Evolutionary conservation across 768 basidiomycete genomes (phyloP).

Genomic region (Lactifluus volemus): DNA sequence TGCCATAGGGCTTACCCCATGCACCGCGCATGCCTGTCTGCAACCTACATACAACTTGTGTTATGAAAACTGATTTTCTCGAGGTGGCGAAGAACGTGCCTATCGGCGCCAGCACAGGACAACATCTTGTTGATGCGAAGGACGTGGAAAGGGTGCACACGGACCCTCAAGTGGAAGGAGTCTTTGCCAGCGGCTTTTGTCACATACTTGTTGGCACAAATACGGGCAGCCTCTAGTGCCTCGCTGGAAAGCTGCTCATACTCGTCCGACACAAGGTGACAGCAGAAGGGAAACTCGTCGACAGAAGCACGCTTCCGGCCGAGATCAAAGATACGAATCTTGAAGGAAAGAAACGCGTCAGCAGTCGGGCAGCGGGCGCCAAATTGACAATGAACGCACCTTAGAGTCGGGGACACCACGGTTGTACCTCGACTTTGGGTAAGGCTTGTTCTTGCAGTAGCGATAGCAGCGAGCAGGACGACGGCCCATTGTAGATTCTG

Average conservation of each 20-base stretch:
- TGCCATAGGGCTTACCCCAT: slow-evolving; percentile 98
- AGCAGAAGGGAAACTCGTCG: slow-evolving; percentile 97
- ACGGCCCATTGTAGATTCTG: slow-evolving; percentile 64
- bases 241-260: slow-evolving; percentile 95
- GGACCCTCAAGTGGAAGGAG: slow-evolving; percentile 96
- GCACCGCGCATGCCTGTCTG: slow-evolving; percentile 99
- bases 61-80: background rate
- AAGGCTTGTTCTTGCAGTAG: slow-evolving; percentile 99
- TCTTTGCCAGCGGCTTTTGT: slow-evolving; percentile 98
- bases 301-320: slow-evolving; percentile 94
- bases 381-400: slow-evolving; percentile 34
- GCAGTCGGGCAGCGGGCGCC: background rate
- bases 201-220: slow-evolving; percentile 99
- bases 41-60: slow-evolving; percentile 38
- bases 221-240: slow-evolving; percentile 96
- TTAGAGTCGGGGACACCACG: slow-evolving; percentile 98
- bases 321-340: slow-evolving; percentile 96
- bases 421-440: slow-evolving; percentile 92
- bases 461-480: slow-evolving; percentile 97
- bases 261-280: slow-evolving; percentile 94
- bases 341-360: background rate
- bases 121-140: slow-evolving; percentile 99
- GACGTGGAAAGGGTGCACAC: slow-evolving; percentile 97
- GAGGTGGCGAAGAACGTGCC: slow-evolving; percentile 39
- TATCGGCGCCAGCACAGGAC: slow-evolving; percentile 97